Conservation (phyloP, 108 stramenopile species). For the Aurantiochytrium sp. region DNA sequence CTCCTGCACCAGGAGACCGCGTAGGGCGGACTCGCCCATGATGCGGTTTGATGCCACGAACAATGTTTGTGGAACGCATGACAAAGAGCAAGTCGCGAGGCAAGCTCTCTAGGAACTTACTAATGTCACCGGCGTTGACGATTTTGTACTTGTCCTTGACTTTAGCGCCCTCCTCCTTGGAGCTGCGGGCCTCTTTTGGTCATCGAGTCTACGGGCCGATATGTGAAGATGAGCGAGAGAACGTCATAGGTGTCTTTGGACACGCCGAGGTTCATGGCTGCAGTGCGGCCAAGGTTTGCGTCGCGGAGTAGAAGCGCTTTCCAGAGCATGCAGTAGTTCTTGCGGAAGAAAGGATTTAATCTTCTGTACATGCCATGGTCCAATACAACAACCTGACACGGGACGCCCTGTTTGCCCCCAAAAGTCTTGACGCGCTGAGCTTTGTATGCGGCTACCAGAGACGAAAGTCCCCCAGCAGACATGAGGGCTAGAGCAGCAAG, state of each 20-base stretch:
- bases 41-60: constrained; percentile 36
- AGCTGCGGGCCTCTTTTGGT: constrained; percentile 27
- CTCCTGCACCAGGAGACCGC: background rate
- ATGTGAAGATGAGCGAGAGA: constrained; percentile 29
- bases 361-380: constrained; percentile 50
- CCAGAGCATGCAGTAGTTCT: constrained; percentile 41
- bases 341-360: constrained; percentile 32
- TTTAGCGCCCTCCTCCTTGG: constrained; percentile 30
- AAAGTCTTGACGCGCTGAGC: background rate
- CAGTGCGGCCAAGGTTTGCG: constrained; percentile 16
- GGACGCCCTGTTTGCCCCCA: background rate
- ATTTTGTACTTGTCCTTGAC: constrained; percentile 35
- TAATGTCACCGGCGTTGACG: constrained; percentile 32
- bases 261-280: constrained; percentile 16
- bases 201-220: constrained; percentile 16
- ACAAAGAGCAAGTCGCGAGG: constrained; percentile 47
- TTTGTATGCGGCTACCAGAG: background rate
- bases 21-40: constrained; percentile 16
- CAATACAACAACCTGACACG: constrained; percentile 34
- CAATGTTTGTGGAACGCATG: constrained; percentile 40
- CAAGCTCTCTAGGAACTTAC: constrained; percentile 34
- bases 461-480: background rate
- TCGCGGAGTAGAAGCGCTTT: constrained; percentile 38
- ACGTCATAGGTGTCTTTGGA: constrained; percentile 18
- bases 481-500: background rate